A percentile compares a stretch with the other conserved stretches of the same genome.
Conservation (phyloP, 2,329 filamentous ascomycete species). For the Cladosporium sp. region DNA sequence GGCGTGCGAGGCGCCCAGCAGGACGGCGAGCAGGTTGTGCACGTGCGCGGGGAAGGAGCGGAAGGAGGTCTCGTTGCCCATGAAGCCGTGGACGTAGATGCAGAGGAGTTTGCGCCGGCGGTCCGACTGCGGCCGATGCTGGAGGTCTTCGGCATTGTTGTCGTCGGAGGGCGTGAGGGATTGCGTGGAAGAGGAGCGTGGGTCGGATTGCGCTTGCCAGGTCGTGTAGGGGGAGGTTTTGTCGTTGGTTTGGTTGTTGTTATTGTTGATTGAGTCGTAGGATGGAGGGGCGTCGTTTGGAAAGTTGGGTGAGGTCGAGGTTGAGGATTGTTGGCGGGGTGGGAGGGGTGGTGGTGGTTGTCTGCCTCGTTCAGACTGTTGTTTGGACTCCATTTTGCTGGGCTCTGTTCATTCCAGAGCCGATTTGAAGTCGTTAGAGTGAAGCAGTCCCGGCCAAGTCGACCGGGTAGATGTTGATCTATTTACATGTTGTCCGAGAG, state of each 20-base stretch:
- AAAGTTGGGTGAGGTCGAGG: neutral
- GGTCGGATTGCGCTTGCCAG: slow-evolving; percentile 30
- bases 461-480: neutral
- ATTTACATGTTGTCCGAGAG: neutral
- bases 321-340: slow-evolving; percentile 8
- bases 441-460: neutral
- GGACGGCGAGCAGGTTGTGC: slow-evolving; percentile 65
- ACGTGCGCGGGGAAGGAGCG: slow-evolving; percentile 83
- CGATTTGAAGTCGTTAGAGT: neutral
- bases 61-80: slow-evolving; percentile 85
- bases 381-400: slow-evolving; percentile 8
- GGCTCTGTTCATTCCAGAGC: neutral
- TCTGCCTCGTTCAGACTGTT: slow-evolving; percentile 1
- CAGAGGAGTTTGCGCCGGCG: slow-evolving; percentile 60
- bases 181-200: slow-evolving; percentile 43
- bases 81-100: slow-evolving; percentile 86
- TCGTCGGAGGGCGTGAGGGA: slow-evolving; percentile 39
- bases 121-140: slow-evolving; percentile 14
- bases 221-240: neutral
- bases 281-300: slow-evolving; percentile 10
- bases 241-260: neutral
- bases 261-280: slow-evolving; percentile 9
- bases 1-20: slow-evolving; percentile 67
- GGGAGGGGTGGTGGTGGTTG: slow-evolving; percentile 12
- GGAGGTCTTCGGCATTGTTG: slow-evolving; percentile 27